These are phyloP conservation scores for Cercospora zeina DNA, from an alignment of 2,329 filamentous ascomycete species.

Conservation along the genomic window DNA sequence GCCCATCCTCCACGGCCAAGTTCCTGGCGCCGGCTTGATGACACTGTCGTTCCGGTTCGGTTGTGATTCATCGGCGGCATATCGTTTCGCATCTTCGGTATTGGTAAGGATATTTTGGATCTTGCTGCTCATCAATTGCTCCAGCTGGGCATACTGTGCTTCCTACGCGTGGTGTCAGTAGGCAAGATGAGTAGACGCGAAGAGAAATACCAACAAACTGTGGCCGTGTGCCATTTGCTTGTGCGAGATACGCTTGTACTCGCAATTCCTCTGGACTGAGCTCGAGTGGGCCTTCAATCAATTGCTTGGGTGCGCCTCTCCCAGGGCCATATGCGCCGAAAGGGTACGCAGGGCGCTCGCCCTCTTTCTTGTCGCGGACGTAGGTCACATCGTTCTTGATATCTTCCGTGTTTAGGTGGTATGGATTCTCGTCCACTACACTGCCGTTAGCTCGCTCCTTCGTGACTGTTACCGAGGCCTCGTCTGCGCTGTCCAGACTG, in stretches of 20 bases:
- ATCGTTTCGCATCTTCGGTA: conserved; percentile 12
- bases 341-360: conserved; percentile 78
- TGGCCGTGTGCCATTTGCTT: conserved; percentile 52
- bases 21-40: conserved; percentile 11
- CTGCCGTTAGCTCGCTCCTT: neutral
- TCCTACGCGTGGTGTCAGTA: neutral
- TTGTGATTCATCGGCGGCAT: conserved; percentile 5
- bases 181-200: neutral
- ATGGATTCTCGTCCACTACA: conserved; percentile 12
- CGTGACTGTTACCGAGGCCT: neutral
- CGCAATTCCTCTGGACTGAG: conserved; percentile 87
- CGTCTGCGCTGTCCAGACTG: neutral
- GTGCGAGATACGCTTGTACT: conserved; percentile 66
- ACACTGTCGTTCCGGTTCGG: conserved; percentile 12
- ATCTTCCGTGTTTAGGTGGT: conserved; percentile 42
- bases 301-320: conserved; percentile 71
- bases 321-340: conserved; percentile 83
- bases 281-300: conserved; percentile 81
- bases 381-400: conserved; percentile 50
- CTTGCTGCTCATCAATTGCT: conserved; percentile 12
- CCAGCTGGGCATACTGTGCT: conserved; percentile 9
- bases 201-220: conserved; percentile 41
- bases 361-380: conserved; percentile 57
- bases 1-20: neutral
- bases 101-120: conserved; percentile 12